Conservation (phyloP, 352 stramenopile species). For the Paralagenidium karlingii region DNA sequence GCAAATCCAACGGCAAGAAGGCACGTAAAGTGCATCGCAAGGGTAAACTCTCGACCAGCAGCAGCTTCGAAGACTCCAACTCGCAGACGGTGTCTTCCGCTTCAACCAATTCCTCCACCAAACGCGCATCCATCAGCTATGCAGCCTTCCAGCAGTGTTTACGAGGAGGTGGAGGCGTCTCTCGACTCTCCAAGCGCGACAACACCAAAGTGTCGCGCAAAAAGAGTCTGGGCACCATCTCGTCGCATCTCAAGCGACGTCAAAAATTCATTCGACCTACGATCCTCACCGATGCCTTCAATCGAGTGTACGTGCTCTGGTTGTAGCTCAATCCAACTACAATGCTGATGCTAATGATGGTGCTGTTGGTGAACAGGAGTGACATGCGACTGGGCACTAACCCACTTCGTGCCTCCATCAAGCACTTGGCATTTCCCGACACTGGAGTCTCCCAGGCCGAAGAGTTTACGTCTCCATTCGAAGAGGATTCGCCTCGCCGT, state of each 20-base stretch:
- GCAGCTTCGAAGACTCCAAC: too few relatives aligned
- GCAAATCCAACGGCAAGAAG: too few relatives aligned
- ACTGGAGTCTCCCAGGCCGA: slow-evolving; percentile 7
- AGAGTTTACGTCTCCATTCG: slow-evolving; percentile 1
- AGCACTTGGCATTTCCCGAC: slow-evolving; percentile 36
- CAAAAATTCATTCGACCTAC: slow-evolving; percentile 50
- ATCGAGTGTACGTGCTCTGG: slow-evolving; percentile 45
- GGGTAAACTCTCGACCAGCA: too few relatives aligned
- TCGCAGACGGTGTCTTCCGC: too few relatives aligned
- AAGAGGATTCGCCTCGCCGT: slow-evolving; percentile 6
- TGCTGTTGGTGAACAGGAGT: slow-evolving; percentile 19
- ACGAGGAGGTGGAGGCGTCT: slow-evolving; percentile 24
- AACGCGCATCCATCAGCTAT: slow-evolving; percentile 35
- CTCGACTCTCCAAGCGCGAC: slow-evolving; percentile 23
- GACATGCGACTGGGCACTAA: slow-evolving; percentile 59
- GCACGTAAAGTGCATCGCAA: too few relatives aligned
- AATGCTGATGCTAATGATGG: background rate
- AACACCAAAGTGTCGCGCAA: slow-evolving; percentile 14
- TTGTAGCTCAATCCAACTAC: background rate
- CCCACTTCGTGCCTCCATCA: slow-evolving; percentile 22
- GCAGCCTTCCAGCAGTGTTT: slow-evolving; percentile 47
- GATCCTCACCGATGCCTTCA: slow-evolving; percentile 51
- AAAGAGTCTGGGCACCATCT: slow-evolving; percentile 49
- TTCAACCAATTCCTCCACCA: too few relatives aligned
- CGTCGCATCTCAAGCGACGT: slow-evolving; percentile 43